These are phyloP conservation scores for Fusarium nelsonii DNA, from an alignment of 2,329 filamentous ascomycete genomes.

Conservation along the genomic window DNA sequence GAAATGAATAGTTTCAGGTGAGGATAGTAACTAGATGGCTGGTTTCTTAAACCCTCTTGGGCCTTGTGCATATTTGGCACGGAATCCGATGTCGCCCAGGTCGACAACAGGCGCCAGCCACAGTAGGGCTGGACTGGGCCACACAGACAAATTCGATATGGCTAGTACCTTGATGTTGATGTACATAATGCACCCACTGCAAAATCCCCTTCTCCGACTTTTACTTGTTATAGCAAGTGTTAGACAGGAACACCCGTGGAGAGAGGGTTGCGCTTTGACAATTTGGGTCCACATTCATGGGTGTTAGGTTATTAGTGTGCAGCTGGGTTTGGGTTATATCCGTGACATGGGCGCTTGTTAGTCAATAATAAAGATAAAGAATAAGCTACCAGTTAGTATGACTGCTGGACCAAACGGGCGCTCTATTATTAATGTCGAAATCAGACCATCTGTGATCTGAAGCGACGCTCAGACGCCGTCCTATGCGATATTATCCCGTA, in stretches of 20 bases:
- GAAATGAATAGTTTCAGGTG: constrained; percentile 8
- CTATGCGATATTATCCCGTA: neutral
- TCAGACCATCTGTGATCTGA: constrained; percentile 20
- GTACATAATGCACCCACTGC: constrained; percentile 3
- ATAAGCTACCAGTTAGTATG: constrained; percentile 15
- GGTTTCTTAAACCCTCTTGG: neutral
- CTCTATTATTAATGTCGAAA: constrained; percentile 6
- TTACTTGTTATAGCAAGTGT: neutral
- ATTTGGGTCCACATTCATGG: neutral
- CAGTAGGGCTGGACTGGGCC: neutral
- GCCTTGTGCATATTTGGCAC: neutral
- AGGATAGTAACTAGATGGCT: neutral
- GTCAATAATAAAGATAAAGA: neutral
- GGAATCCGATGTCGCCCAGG: neutral
- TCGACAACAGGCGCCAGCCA: neutral
- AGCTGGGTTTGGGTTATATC: constrained; percentile 7
- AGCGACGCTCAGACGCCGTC: constrained; percentile 12
- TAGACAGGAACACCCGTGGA: constrained; percentile 1
- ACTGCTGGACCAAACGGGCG: constrained; percentile 22
- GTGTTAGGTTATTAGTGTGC: too few species aligned
- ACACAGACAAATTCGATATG: neutral
- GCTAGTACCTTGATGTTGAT: neutral
- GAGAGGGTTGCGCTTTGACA: constrained; percentile 28
- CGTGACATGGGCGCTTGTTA: neutral
- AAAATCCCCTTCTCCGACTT: neutral